Evolutionary conservation across 1,139 yeast genomes (phyloP), one percentile per base, ranked within the genome.

Genomic region (Groenewaldozyma auringiensis): DNA sequence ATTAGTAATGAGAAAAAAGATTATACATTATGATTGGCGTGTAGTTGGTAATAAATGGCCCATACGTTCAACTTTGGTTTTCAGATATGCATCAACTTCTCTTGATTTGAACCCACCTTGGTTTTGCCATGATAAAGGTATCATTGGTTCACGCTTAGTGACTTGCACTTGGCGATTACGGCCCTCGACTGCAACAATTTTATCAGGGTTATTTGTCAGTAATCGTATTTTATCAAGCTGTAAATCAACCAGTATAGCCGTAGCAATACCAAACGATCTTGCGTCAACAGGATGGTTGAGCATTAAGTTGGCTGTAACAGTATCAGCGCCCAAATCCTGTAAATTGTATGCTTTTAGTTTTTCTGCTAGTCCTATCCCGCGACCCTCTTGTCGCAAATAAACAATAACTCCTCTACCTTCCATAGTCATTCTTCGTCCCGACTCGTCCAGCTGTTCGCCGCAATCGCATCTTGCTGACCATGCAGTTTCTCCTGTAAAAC

Each of bases 381-480:
- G 79, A 46, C 99, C 99, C 66, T 94, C 99, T 65, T 94, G 99
- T 59, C 99, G 79, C 52, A 94, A 71, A 63, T 94, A 94, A 1
- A 94, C 97, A 48, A 94, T 88, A 55, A 95, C 92, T 21, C 98
- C 98, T 55, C 80, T 83, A 14, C 96, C 96, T 40, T 72, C 73
- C 45, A 75, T 70, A 3, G 95, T 95, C 89, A 94, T 92, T 40
- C 85, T 68, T 51, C 94, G 75, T 6, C 97, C 98, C 1, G 98
- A 97, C 65, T 94, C 96, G 65, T 92, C 96, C 57, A 94, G 85
- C 69, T 94, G 98, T 65, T 94, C 98, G 13, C 98, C 99, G 67
- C 99, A 94, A 66, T 94, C 98, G 65, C 98, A 94, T 46, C 99
- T 76, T 2, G 98, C 97, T 49, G 94, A 81, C 96, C 98, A 94